Evolutionary conservation across 306 rosid species (phyloP), one percentile per base, ranked within the genome.

Genomic region (Cucumis cinereus): DNA sequence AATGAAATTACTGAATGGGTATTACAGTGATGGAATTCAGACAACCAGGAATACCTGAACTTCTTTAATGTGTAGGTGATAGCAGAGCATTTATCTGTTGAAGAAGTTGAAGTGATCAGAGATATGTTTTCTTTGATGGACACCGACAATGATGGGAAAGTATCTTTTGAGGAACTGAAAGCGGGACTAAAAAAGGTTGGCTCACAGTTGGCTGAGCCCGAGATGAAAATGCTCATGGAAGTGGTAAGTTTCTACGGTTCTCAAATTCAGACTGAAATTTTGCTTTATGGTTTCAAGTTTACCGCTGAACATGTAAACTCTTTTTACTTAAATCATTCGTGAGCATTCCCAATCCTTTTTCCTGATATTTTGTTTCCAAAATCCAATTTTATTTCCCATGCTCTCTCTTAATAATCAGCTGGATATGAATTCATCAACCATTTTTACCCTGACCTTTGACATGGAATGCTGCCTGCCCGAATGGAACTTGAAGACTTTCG

Each of bases 61-160:
- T 14, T 67, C 83, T 78, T 23, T 77, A 57, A 78, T 54, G 17
- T 88, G 62, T 84, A 95, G 99, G 99, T 95, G 60, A 95, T 95
- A 68, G 99, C 99, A 4, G 96, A 92, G 75, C 99, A 95, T 88
- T 89, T 95, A 66, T 90, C 99, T 60, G 86, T 92, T 57, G 96
- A 92, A 85, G 99, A 95, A 86, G 99, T 95, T 58, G 99, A 95
- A 87, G 92, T 95, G 82, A 95, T 95, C 79, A 92, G 80, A 83
- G 99, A 95, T 78, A 95, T 95, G 99, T 95, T 95, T 85, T 79
- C 93, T 14, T 79, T 95, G 85, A 95, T 95, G 99, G 99, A 95
- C 81, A 88, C 92, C 16, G 98, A 95, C 85, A 88, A 82, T 83
- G 95, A 95, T 82, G 99, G 99, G 69, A 88, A 83, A 79, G 87